phyloP scores from a whole-genome alignment of 192 early-diverging fungal genomes.

The Phycomyces blakesleeanus region DNA sequence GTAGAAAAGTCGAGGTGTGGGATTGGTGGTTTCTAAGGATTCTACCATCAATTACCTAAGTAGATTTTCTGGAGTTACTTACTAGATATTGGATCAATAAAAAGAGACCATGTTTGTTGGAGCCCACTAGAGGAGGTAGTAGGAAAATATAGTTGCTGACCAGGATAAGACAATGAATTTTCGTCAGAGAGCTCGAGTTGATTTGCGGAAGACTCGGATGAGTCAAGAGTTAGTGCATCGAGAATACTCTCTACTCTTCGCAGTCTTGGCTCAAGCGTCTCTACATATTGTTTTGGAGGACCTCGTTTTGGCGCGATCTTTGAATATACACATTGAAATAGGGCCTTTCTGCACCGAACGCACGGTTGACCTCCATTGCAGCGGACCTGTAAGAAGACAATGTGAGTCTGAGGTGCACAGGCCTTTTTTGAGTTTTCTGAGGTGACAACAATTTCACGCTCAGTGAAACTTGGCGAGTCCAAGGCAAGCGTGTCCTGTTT shows the following conservation, averaged over 20 bases:
- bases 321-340: conserved; percentile 27
- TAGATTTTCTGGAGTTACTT: too few relatives aligned
- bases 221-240: not conserved
- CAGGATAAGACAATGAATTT: not conserved
- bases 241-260: conserved; percentile 26
- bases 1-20: not conserved
- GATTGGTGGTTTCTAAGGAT: too few relatives aligned
- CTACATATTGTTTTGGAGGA: conserved; percentile 36
- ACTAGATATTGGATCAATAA: too few relatives aligned
- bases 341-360: conserved; percentile 24
- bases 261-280: conserved; percentile 21
- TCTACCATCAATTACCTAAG: too few relatives aligned
- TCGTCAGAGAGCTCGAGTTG: not conserved
- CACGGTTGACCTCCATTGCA: conserved; percentile 38
- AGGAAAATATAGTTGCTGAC: too few relatives aligned
- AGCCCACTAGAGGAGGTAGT: too few relatives aligned
- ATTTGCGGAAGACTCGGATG: not conserved
- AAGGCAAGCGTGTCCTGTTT: not conserved
- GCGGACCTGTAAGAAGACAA: conserved; percentile 21
- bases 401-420: conserved; percentile 2
- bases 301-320: conserved; percentile 25
- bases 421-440: conserved; percentile 4
- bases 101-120: too few relatives aligned
- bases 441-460: conserved; percentile 1
- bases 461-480: conserved; percentile 10